Percentiles rank a stretch among this genome's conserved stretches.
Evolutionary conservation across 192 early-diverging fungal genomes (phyloP).

Genomic region (Gamsiella multidivaricata): DNA sequence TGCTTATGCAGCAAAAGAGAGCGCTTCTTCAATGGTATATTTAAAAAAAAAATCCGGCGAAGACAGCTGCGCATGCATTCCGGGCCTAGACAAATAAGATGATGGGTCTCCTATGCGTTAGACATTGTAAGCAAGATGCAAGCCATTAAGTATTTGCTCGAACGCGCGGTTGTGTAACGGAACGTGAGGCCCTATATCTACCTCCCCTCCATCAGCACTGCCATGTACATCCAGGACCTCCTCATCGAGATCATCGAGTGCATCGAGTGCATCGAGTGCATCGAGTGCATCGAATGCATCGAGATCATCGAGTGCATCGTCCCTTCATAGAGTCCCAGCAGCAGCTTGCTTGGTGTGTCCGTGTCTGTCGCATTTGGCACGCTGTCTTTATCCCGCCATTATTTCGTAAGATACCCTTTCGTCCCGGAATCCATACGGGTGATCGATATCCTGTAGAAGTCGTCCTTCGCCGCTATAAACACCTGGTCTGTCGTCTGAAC

Average conservation of each 20-base stretch:
- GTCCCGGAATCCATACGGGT: background rate
- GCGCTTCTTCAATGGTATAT: no score
- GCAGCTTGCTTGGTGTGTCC: background rate
- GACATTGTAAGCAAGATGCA: no score
- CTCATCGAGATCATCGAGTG: slow-evolving; percentile 1
- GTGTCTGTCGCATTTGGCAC: background rate
- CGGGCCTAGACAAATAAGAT: no score
- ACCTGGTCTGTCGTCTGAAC: background rate
- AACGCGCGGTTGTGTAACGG: no score
- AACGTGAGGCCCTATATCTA: no score
- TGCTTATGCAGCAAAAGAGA: no score
- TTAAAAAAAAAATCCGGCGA: no score
- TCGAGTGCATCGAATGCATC: background rate
- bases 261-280: background rate
- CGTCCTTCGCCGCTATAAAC: background rate
- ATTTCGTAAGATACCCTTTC: background rate
- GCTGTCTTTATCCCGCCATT: background rate
- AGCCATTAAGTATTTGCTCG: no score
- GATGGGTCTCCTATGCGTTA: no score
- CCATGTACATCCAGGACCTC: background rate
- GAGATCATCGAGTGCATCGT: background rate
- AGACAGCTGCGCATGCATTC: no score
- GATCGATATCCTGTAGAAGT: background rate
- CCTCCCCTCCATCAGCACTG: no score
- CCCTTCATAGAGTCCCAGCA: background rate